phyloP scores from a whole-genome alignment of 495 filamentous ascomycete species.

The Penicilliopsis zonata region DNA sequence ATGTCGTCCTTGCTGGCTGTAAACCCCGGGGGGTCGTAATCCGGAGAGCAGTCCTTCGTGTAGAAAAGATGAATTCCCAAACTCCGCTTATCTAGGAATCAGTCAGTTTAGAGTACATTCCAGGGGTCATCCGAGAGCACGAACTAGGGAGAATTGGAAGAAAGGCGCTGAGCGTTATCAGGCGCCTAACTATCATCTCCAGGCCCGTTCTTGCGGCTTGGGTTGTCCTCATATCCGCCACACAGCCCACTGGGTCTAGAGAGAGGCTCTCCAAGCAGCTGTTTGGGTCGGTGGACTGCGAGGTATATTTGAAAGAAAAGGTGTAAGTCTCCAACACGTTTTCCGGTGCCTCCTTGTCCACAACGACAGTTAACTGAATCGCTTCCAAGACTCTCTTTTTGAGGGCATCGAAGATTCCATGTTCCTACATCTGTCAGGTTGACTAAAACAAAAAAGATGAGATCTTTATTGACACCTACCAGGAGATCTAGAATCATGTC shows the following conservation, averaged over 20 bases:
- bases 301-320: slow-evolving; percentile 35
- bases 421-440: slow-evolving; percentile 21
- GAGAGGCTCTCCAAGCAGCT: slow-evolving; percentile 17
- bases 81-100: slow-evolving; percentile 22
- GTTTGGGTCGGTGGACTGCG: slow-evolving; percentile 6
- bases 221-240: slow-evolving; percentile 20
- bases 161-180: slow-evolving; percentile 22
- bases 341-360: slow-evolving; percentile 19
- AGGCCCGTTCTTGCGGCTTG: slow-evolving; percentile 22
- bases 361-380: slow-evolving; percentile 32
- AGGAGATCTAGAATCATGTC: slow-evolving; percentile 32
- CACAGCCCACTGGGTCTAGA: slow-evolving; percentile 21
- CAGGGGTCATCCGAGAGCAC: neutral
- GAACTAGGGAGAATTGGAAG: slow-evolving; percentile 34
- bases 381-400: slow-evolving; percentile 24
- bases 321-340: slow-evolving; percentile 38
- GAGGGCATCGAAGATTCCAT: slow-evolving; percentile 35
- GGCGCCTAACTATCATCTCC: slow-evolving; percentile 22
- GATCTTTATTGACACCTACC: slow-evolving; percentile 17
- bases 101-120: neutral
- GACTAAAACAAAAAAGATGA: neutral
- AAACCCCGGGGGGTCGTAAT: slow-evolving; percentile 32
- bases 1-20: slow-evolving; percentile 11
- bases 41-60: slow-evolving; percentile 21
- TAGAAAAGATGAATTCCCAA: slow-evolving; percentile 36